Evolutionary conservation across 139 green algal genomes (phyloP).

Genomic region (Asterochloris erici): DNA sequence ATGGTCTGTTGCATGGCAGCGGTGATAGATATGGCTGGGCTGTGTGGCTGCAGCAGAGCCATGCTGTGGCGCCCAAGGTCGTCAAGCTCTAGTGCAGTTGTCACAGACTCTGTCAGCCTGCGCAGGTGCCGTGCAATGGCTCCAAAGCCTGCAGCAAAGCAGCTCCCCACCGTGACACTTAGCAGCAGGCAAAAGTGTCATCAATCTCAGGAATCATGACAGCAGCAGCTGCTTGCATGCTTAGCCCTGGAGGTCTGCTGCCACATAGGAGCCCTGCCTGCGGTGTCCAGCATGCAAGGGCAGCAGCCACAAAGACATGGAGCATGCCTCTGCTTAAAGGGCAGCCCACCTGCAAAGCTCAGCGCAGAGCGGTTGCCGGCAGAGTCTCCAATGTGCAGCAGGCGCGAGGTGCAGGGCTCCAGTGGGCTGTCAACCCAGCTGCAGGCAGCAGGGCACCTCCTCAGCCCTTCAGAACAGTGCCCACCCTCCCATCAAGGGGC

Average conservation of each 20-base stretch:
- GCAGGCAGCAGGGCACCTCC: too few relatives aligned
- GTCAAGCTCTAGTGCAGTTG: slow-evolving; percentile 40
- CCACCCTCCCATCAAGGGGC: too few relatives aligned
- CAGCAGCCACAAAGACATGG: too few relatives aligned
- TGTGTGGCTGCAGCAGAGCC: slow-evolving; percentile 17
- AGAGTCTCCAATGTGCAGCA: slow-evolving; percentile 71
- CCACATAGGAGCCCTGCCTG: too few relatives aligned
- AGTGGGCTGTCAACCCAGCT: slow-evolving; percentile 64
- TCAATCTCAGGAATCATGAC: too few relatives aligned
- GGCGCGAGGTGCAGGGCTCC: slow-evolving; percentile 67
- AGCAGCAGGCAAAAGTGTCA: too few relatives aligned
- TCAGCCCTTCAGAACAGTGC: slow-evolving; percentile 6
- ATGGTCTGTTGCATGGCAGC: slow-evolving; percentile 20
- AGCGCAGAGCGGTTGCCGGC: slow-evolving; percentile 85
- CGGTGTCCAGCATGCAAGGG: too few relatives aligned
- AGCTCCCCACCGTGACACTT: background rate
- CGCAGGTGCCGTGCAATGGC: slow-evolving; percentile 67
- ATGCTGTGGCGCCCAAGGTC: slow-evolving; percentile 26
- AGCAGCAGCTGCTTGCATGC: too few relatives aligned
- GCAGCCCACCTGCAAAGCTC: slow-evolving; percentile 51
- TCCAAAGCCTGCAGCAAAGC: slow-evolving; percentile 84
- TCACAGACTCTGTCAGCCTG: slow-evolving; percentile 58
- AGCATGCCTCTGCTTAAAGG: background rate
- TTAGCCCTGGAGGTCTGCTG: too few relatives aligned
- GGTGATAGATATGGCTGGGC: slow-evolving; percentile 19